phyloP scores from a whole-genome alignment of 805 yeast species.

The Metschnikowia sp. region DNA sequence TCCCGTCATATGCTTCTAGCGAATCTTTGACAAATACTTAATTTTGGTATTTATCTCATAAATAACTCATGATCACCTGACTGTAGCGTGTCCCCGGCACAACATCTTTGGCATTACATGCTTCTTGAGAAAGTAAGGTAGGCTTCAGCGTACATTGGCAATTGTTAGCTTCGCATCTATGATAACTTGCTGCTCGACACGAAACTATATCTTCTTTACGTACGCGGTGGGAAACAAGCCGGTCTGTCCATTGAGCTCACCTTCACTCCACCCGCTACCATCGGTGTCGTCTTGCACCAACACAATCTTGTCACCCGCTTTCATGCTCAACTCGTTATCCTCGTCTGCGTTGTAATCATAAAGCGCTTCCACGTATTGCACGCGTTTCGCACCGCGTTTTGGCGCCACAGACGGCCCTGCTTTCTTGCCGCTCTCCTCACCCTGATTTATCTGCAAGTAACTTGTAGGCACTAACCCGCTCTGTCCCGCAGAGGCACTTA shows the following conservation, averaged over 20 bases:
- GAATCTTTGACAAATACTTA: constrained; percentile 20
- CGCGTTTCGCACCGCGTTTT: constrained; percentile 63
- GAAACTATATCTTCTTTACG: constrained; percentile 37
- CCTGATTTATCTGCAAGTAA: constrained; percentile 49
- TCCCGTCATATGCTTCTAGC: constrained; percentile 19
- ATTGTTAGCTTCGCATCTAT: too few relatives aligned
- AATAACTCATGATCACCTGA: constrained; percentile 18
- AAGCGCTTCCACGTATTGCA: constrained; percentile 61
- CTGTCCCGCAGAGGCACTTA: constrained; percentile 39
- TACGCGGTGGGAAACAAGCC: constrained; percentile 84
- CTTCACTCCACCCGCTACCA: constrained; percentile 94
- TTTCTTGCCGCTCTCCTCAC: constrained; percentile 27
- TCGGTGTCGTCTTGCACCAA: constrained; percentile 55
- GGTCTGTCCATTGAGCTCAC: constrained; percentile 61
- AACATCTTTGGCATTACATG: too few relatives aligned
- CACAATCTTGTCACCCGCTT: constrained; percentile 68
- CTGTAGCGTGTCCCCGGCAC: too few relatives aligned
- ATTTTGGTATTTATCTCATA: constrained; percentile 22
- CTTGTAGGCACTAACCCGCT: constrained; percentile 84
- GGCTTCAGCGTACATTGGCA: too few relatives aligned
- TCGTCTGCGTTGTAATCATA: constrained; percentile 78
- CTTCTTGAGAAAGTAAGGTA: too few relatives aligned
- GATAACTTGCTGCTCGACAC: too few relatives aligned
- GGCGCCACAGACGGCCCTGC: constrained; percentile 83
- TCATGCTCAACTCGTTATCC: constrained; percentile 71